Evolutionary conservation across 2,329 filamentous ascomycete genomes (phyloP).

Genomic region (Pseudogymnoascus sp.): DNA sequence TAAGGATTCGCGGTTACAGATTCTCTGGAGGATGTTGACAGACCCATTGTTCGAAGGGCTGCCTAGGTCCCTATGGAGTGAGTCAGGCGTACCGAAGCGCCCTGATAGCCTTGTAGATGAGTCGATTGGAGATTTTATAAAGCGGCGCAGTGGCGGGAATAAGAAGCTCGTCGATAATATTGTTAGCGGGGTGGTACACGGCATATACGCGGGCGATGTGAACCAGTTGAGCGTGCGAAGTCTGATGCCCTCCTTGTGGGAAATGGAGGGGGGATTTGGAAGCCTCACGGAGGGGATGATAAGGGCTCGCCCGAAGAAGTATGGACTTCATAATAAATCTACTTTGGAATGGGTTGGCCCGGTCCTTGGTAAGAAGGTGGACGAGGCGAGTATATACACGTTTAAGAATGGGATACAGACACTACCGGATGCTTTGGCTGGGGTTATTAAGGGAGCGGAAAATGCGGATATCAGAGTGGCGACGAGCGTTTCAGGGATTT

Average conservation of each 20-base stretch:
- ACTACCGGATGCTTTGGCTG: constrained; percentile 46
- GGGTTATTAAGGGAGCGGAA: constrained; percentile 38
- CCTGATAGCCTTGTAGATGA: constrained; percentile 45
- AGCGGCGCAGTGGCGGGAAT: constrained; percentile 40
- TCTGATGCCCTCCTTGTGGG: constrained; percentile 30
- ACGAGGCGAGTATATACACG: constrained; percentile 34
- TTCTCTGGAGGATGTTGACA: constrained; percentile 32
- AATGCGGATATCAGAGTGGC: constrained; percentile 53
- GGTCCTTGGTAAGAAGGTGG: constrained; percentile 12
- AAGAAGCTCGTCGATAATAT: constrained; percentile 59
- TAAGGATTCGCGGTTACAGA: constrained; percentile 27
- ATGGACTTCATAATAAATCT: background rate
- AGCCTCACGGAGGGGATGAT: constrained; percentile 16
- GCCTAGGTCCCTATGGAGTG: constrained; percentile 25
- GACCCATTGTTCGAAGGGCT: constrained; percentile 48
- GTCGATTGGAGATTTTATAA: constrained; percentile 60
- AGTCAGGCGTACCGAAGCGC: constrained; percentile 28
- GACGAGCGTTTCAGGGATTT: constrained; percentile 36
- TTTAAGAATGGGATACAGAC: constrained; percentile 54
- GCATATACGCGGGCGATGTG: constrained; percentile 87
- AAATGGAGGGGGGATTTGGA: constrained; percentile 29
- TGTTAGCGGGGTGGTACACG: constrained; percentile 68
- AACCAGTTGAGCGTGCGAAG: constrained; percentile 67
- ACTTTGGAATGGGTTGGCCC: background rate
- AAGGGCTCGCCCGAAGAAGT: background rate